Evolutionary conservation across 2,329 filamentous ascomycete species (phyloP), one percentile per base, ranked within the genome.

Genomic region (Pseudogymnoascus sp.): DNA sequence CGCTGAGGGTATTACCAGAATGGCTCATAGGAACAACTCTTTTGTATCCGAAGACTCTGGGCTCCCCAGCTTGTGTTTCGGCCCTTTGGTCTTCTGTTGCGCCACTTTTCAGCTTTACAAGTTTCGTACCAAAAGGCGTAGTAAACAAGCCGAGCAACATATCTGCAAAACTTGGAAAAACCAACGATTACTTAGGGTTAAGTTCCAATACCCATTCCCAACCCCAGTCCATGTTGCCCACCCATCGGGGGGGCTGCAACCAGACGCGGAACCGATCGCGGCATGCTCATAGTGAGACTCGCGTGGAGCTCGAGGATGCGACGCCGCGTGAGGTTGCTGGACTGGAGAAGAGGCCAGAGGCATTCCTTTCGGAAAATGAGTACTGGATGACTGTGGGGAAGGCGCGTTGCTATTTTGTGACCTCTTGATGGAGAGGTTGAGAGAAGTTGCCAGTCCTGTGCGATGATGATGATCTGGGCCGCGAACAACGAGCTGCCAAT

Each of bases 111-210:
- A 66, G 72, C 71, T 64, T 75, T 69, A 63, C 71, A 65, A 67
- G 68, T 65, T 64, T 66, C 64, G 66, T 63, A 67, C 59, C 59
- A 65, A 67, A 10, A 65, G 65, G 63, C 61, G 65, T 65, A 68
- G 64, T 73, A 73, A 78, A 77, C 92, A 92, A 74, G 93, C 82
- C 78, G 82, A 77, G 86, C 86, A 86, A 89, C 87, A 78, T 80
- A 76, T 82, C 81, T 85, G 85, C 86, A 89, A 92, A 72, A 82
- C 89, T 90, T 33, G 46, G 7, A 56, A 73, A 85, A 87, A 90
- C 89, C 89, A 86, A 80, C 76, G 74, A 79, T 77, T 79, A 80
- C 83, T 89, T 96, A 96, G 93, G 93, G 93, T 96, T 96, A 96
- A 93, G 90, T 93, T 93, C 90, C 91, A 87, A 88, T 78, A 79